Base-by-base conservation (phyloP, 139 green algal species). In the Bryopsis sp. region DNA sequence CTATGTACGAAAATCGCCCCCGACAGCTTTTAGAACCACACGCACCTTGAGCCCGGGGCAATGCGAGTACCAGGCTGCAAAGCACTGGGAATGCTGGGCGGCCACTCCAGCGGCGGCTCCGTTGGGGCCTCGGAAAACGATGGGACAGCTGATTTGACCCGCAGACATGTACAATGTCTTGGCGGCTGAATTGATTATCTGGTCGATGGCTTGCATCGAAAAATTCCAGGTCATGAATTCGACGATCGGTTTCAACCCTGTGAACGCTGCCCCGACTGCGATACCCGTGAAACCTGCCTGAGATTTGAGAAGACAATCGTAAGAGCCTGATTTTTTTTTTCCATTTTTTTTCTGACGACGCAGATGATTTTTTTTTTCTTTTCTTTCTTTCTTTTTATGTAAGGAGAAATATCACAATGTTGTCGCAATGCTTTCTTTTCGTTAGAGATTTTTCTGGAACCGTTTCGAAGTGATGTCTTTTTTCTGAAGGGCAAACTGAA, bases 141-240 rank as follows among this genome's bases (percentile, higher is more conserved):
- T 95, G 2, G 95, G 92, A 36, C 82, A 89, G 11, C 68, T 81
- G 66, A 99, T 95, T 66, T 92, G 75, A 2, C 95, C 95, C 2
- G 91, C 92, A 39, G 90, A 97, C 95, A 99, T 99, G 85, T 98
- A 99, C 57, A 95, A 71, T 4, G 90, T 95, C 85, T 99, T 99
- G 32, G 93, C 95, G 2, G 95, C 92, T 19, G 84, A 95, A 84
- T 99, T 99, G 71, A 99, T 84, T 67, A 99, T 96, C 60, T 99
- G 94, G 72, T 99, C 94, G 35, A 98, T 95, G 50, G 94, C 92
- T 82, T 95, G 94, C 89, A 98, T 92, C 28, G 95, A 84, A 73
- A 99, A 99, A 81, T 99, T 99, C 73, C 92, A 99, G 8, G 95
- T 99, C 95, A 99, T 99, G 79, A 99, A 99, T 81, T 99, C 95